Base-by-base conservation (phyloP, 1,139 yeast species). In the Geotrichum candidum region DNA sequence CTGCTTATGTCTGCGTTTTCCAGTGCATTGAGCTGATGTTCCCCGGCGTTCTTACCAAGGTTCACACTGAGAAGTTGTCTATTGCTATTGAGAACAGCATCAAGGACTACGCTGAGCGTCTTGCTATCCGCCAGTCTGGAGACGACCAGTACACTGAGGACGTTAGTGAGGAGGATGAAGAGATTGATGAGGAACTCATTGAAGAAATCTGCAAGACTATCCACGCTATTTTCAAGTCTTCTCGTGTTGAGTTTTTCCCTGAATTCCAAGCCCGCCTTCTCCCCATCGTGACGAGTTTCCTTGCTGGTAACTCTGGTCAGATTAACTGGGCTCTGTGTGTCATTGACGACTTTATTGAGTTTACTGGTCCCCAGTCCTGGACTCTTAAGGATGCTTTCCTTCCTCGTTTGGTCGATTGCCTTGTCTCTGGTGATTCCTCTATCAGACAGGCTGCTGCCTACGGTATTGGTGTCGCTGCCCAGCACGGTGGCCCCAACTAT, bases 401-500 rank as follows among this genome's bases (percentile, higher is more conserved):
- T 61, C 80, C 80, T 64, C 84, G 84, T 54, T 77, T 90, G 53
- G 86, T 86, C 18, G 87, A 84, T 62, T 82, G 88, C 1, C 77
- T 94, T 61, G 80, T 54, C 66, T 84, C 82, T 33, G 70, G 68
- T 3, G 89, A 88, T 64, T 86, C 96, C 1, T 82, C 86, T 10
- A 81, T 92, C 46, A 87, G 98, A 69, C 97, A 94, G 76, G 91
- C 90, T 18, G 91, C 97, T 5, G 85, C 96, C 1, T 87, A 86
- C 68, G 85, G 90, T 46, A 84, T 92, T 62, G 98, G 99, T 35
- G 84, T 83, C 54, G 89, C 96, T 63, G 97, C 96, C 6, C 91
- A 88, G 72, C 78, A 81, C 68, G 92, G 92, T 7, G 91, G 94
- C 23, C 78, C 78, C 7, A 75, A 78, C 9, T 90, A 85, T 70